Evolutionary conservation across 768 basidiomycete species (phyloP), one percentile per base, ranked within the genome.

Genomic region (Boletus subparvulus): DNA sequence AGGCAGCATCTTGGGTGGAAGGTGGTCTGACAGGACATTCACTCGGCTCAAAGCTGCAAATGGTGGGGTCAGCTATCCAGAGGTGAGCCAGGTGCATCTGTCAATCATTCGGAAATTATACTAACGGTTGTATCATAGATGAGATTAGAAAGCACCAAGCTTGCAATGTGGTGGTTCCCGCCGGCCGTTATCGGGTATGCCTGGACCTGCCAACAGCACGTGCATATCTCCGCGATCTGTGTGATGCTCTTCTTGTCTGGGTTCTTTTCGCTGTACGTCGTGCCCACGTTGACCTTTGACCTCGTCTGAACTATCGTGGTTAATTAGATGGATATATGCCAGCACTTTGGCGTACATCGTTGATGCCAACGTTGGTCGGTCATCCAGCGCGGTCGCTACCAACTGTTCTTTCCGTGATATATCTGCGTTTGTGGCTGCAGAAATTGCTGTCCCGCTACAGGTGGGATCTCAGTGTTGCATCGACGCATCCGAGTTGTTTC

Each of bases 341-440:
- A 85, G 83, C 42, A 86, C 88, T 0, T 74, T 97, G 33, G 87
- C 93, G 0, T 95, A 94, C 67, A 82, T 95, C 35, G 92, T 94
- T 3, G 93, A 97, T 66, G 84, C 92, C 10, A 97, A 95, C 63
- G 77, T 78, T 3, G 94, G 94, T 7, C 81, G 86, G 16, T 90
- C 90, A 0, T 87, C 90, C 0, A 84, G 83, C 2, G 92, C 90
- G 0, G 82, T 85, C 8, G 91, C 93, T 0, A 74, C 80, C 36
- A 95, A 95, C 69, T 86, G 86, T 47, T 81, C 81, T 21, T 87
- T 90, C 69, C 82, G 94, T 30, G 91, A 93, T 0, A 16, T 78
- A 1, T 74, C 75, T 19, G 91, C 85, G 2, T 89, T 90, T 66
- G 63, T 90, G 17, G 84, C 84, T 1, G 82, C 83, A 0, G 90